Evolutionary conservation across 352 stramenopile genomes (phyloP), one percentile per base, ranked within the genome.

Genomic region (Vaucheria bursata): DNA sequence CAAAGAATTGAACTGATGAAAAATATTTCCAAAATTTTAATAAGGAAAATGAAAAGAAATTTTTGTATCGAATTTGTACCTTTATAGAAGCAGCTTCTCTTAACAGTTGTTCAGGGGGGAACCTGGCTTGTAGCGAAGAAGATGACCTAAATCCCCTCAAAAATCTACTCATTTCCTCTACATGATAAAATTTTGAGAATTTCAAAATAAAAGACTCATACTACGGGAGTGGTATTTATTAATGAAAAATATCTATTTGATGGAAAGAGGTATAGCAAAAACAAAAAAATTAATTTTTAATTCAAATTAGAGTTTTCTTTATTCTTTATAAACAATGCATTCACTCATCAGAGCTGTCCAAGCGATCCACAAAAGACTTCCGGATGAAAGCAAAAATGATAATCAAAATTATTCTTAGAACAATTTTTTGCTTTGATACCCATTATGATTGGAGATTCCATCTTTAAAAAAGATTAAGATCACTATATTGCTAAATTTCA

Each of bases 221-320:
- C 7, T 64, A 5, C 6, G 18, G 40, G 71, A 64, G 40, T 0
- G 71, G 71, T 31, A 64, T 71, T 1, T 52, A 64, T 36, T 37
- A 31, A 0, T 52, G 71, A 0, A 64, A 77, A 12, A 59, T 37
- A 34, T 50, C 70, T 6, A 31, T 50, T 1, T 37, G 38, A 31
- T 79, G 65, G 31, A 64, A 29, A 39, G 74, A 79, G 35, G 33
- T 50, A 40, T 67, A 34, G 36, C 73, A 45, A 29, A 79, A 74
- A 34, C 73, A 45, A 34, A 64, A 74, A 18, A 79, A 45, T 29
- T 0, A 1, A 8, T 34, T 8, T 34, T 7, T 0, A 8, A 32
- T 32, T 0, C 53, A 5, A 67, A 32, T 12, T 34, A 34, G 5
- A 8, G 32, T 37, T 34, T 12, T 8, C 34, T 34, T 67, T 34